These are phyloP conservation scores for Odontarrhena argentea DNA, from an alignment of 345 rosid genomes.

Conservation along the genomic window DNA sequence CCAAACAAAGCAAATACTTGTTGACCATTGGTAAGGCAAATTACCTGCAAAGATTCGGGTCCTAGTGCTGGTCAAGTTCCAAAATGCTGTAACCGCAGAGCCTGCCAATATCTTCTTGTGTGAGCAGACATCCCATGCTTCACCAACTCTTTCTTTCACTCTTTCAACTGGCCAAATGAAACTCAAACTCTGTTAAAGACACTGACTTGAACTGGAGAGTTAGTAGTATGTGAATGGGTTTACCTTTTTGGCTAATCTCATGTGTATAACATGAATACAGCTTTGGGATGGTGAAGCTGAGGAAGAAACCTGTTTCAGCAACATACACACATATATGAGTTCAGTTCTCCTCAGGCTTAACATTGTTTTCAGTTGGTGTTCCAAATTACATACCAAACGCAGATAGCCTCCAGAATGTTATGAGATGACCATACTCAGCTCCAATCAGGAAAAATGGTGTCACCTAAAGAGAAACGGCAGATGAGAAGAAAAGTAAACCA, in stretches of 20 bases:
- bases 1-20: conserved; percentile 17
- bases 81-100: conserved; percentile 74
- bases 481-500: conserved; percentile 6
- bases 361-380: conserved; percentile 17
- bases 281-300: conserved; percentile 79
- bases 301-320: conserved; percentile 70
- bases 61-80: conserved; percentile 79
- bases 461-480: conserved; percentile 49
- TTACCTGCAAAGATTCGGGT: conserved; percentile 77
- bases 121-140: conserved; percentile 79
- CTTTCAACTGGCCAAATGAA: conserved; percentile 54
- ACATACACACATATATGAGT: conserved; percentile 26
- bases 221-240: neutral
- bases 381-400: conserved; percentile 59
- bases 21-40: conserved; percentile 3
- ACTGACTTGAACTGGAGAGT: neutral
- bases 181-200: conserved; percentile 6
- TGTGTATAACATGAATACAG: conserved; percentile 61
- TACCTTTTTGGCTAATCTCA: conserved; percentile 73
- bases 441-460: conserved; percentile 86
- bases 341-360: conserved; percentile 4
- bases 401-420: conserved; percentile 72
- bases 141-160: conserved; percentile 46
- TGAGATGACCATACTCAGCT: conserved; percentile 83
- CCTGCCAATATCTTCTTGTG: conserved; percentile 86